Conservation (phyloP, 805 yeast species). For the Aciculoconidium aculeatum region DNA sequence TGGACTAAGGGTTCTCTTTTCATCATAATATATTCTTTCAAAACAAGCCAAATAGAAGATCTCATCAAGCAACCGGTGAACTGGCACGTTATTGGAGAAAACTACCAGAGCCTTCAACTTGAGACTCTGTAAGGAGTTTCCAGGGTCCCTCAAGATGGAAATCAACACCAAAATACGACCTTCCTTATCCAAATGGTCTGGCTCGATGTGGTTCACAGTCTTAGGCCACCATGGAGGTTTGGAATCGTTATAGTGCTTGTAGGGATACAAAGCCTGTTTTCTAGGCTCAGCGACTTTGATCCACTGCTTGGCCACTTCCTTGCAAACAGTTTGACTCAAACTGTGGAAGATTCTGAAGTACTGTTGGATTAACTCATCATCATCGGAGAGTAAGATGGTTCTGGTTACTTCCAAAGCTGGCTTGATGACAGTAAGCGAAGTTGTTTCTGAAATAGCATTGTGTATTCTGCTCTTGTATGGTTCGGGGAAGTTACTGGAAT, state of each 20-base stretch:
- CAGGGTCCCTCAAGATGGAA: constrained; percentile 24
- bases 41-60: constrained; percentile 20
- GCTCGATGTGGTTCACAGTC: constrained; percentile 56
- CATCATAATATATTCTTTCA: constrained; percentile 16
- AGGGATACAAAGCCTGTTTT: constrained; percentile 60
- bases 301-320: constrained; percentile 61
- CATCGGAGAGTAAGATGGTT: constrained; percentile 2
- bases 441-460: neutral
- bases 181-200: constrained; percentile 61
- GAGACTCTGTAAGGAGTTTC: constrained; percentile 9
- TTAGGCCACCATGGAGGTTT: constrained; percentile 74
- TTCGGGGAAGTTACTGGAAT: too few species aligned
- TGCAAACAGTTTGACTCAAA: constrained; percentile 39
- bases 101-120: constrained; percentile 7
- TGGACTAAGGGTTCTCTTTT: constrained; percentile 1
- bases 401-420: constrained; percentile 8
- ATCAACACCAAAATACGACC: constrained; percentile 50
- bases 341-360: constrained; percentile 14
- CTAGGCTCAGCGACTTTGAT: constrained; percentile 59
- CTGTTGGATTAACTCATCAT: constrained; percentile 9
- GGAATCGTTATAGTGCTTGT: constrained; percentile 42
- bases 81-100: constrained; percentile 1
- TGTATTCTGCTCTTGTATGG: too few species aligned
- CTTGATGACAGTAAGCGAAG: constrained; percentile 7
- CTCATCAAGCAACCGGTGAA: constrained; percentile 16